Evolutionary conservation across 2,329 filamentous ascomycete species (phyloP), one percentile per base, ranked within the genome.

Genomic region (Aspergillus carbonarius): DNA sequence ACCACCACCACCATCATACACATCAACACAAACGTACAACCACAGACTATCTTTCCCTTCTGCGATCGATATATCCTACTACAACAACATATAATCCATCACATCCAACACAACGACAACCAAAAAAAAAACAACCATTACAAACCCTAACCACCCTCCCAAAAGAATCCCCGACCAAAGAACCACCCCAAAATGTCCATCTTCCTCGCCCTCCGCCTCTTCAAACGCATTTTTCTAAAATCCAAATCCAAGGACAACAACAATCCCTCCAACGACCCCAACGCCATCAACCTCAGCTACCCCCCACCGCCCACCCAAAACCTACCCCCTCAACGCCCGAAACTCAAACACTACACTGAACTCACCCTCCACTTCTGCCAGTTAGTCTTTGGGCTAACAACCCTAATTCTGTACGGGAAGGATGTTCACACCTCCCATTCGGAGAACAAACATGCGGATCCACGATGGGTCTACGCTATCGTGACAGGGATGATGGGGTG

Each of bases 401-500:
- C 95, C 55, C 87, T 88, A 63, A 92, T 89, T 1, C 84, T 96
- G 18, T 96, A 95, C 65, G 90, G 87, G 35, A 76, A 82, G 23
- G 89, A 93, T 70, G 77, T 95, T 10, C 65, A 58, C 25, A 42
- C 63, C 32, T 63, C 70, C 30, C 64, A 85, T 1, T 72, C 78
- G 37, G 76, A 84, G 17, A 71, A 79, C 4, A 71, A 80, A 55
- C 78, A 78, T 40, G 82, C 84, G 2, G 84, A 90, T 69, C 80
- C 85, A 2, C 88, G 87, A 83, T 95, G 89, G 89, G 87, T 91
- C 49, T 96, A 88, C 75, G 92, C 92, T 0, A 85, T 88, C 54
- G 83, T 91, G 3, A 84, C 89, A 10, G 90, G 84, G 25, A 83
- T 81, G 6, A 75, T 95, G 42, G 85, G 86, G 0, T 85, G 87